These are phyloP conservation scores for Saturnispora dispora DNA, from an alignment of 805 yeast species.

Conservation along the genomic window DNA sequence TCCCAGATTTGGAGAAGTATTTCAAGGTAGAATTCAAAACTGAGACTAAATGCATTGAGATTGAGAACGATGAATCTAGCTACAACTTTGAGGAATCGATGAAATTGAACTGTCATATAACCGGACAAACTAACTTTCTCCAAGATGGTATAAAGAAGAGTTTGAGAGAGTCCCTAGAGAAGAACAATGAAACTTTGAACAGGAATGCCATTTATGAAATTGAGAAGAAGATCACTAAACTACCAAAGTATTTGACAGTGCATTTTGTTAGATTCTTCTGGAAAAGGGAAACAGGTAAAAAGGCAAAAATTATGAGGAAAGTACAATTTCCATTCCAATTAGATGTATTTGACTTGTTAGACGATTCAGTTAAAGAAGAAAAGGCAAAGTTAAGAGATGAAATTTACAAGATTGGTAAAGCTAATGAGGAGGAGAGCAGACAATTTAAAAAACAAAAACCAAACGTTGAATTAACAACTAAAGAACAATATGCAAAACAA, in stretches of 20 bases:
- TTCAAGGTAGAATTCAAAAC: slow-evolving; percentile 62
- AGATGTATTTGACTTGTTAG: slow-evolving; percentile 79
- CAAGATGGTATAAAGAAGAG: slow-evolving; percentile 76
- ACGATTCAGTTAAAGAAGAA: slow-evolving; percentile 59
- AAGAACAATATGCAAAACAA: slow-evolving; percentile 49
- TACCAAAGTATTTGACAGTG: slow-evolving; percentile 83
- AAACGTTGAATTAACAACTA: slow-evolving; percentile 33
- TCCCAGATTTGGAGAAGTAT: slow-evolving; percentile 44
- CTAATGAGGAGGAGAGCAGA: slow-evolving; percentile 59
- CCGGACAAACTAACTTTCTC: slow-evolving; percentile 75
- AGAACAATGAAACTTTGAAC: slow-evolving; percentile 61
- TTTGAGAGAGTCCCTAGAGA: slow-evolving; percentile 67
- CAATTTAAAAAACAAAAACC: slow-evolving; percentile 57
- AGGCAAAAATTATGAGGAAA: slow-evolving; percentile 87
- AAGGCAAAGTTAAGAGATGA: slow-evolving; percentile 70
- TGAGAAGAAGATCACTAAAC: slow-evolving; percentile 49
- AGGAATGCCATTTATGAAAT: slow-evolving; percentile 65
- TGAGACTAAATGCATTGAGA: slow-evolving; percentile 49
- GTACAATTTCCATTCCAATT: slow-evolving; percentile 92
- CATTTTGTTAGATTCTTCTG: slow-evolving; percentile 94
- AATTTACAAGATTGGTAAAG: slow-evolving; percentile 66
- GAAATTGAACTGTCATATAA: slow-evolving; percentile 85
- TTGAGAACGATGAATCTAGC: slow-evolving; percentile 37
- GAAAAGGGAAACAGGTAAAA: slow-evolving; percentile 85
- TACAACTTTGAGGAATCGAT: slow-evolving; percentile 47